A percentile compares a stretch with the other conserved stretches of the same genome.
Evolutionary conservation across 1,284 basidiomycete species (phyloP).

Genomic region (Polyporus tsugae): DNA sequence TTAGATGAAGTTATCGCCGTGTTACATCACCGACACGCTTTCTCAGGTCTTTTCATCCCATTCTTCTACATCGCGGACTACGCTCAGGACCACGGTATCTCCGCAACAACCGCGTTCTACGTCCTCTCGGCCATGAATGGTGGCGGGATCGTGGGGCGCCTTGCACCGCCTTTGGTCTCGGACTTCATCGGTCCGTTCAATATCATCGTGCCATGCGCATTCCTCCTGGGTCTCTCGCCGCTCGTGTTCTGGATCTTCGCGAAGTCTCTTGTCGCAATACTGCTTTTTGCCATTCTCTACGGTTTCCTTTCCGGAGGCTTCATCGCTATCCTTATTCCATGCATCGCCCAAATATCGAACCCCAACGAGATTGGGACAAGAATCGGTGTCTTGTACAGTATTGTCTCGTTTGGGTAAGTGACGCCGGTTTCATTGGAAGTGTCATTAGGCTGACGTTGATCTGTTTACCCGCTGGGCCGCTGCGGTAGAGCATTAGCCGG

Average conservation of each 20-base stretch:
- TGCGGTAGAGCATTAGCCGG: conserved; percentile 60
- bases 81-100: conserved; percentile 21
- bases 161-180: conserved; percentile 66
- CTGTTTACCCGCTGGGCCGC: not conserved
- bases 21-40: not conserved
- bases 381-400: conserved; percentile 65
- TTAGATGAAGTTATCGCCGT: not conserved
- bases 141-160: conserved; percentile 62
- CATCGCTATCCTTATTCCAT: conserved; percentile 39
- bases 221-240: conserved; percentile 51
- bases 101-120: conserved; percentile 36
- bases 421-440: not conserved
- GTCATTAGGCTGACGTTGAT: not conserved
- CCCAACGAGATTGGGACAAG: conserved; percentile 60
- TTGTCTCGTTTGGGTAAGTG: conserved; percentile 73
- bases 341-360: conserved; percentile 50
- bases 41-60: conserved; percentile 58
- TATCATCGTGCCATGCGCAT: conserved; percentile 57
- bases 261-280: conserved; percentile 40
- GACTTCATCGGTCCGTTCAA: conserved; percentile 56
- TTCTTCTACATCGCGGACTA: conserved; percentile 42
- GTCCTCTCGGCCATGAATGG: conserved; percentile 68
- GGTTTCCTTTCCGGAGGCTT: conserved; percentile 46
- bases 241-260: conserved; percentile 34
- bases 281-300: conserved; percentile 60